phyloP scores from a whole-genome alignment of 768 basidiomycete species.

The Dentipellis fragilis region DNA sequence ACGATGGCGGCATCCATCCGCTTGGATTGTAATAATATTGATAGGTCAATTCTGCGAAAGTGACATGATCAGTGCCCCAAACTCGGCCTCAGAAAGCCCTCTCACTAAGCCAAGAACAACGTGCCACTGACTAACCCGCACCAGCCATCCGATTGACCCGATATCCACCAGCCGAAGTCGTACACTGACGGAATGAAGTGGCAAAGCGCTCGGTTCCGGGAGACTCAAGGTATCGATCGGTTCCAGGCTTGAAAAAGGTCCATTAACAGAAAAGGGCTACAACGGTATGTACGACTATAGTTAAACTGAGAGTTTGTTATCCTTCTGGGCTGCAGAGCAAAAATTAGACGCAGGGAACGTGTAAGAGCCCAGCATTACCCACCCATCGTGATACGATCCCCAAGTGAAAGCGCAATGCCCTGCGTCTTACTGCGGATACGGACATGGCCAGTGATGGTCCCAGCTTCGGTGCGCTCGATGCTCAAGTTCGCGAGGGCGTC shows the following conservation, averaged over 20 bases:
- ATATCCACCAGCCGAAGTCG: too few relatives aligned
- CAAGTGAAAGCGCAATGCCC: slow-evolving; percentile 89
- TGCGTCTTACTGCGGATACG: slow-evolving; percentile 96
- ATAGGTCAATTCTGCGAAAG: too few relatives aligned
- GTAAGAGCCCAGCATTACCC: slow-evolving; percentile 9
- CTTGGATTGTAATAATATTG: too few relatives aligned
- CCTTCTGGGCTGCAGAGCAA: slow-evolving; percentile 29
- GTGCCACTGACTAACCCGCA: too few relatives aligned
- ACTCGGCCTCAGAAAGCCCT: too few relatives aligned
- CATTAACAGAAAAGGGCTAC: not conserved
- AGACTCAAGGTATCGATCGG: too few relatives aligned
- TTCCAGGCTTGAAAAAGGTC: not conserved
- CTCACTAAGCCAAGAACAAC: too few relatives aligned
- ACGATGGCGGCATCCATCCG: too few relatives aligned
- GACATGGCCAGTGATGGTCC: slow-evolving; percentile 84
- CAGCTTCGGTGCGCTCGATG: slow-evolving; percentile 77
- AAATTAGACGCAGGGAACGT: slow-evolving; percentile 3
- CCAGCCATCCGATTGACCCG: too few relatives aligned
- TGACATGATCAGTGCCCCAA: too few relatives aligned
- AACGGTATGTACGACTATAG: not conserved
- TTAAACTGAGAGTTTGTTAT: slow-evolving; percentile 27
- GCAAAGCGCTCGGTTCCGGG: too few relatives aligned
- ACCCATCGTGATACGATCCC: slow-evolving; percentile 77
- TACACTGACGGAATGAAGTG: too few relatives aligned
- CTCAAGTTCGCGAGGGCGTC: slow-evolving; percentile 94